Base-by-base conservation (phyloP, 805 yeast genomes). In the Brettanomyces anomalus region DNA sequence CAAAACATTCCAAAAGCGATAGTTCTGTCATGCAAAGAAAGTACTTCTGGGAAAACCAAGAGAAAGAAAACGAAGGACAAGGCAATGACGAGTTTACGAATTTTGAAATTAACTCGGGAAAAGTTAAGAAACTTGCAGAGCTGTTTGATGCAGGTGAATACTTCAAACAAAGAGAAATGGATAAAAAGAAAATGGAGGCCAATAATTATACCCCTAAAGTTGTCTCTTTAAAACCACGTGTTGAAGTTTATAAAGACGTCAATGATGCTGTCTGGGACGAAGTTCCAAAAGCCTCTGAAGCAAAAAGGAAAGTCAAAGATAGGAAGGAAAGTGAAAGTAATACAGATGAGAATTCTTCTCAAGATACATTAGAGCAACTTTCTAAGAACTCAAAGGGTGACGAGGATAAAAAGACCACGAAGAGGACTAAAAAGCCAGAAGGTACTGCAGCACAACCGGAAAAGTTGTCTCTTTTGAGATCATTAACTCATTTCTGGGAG, bases 401-500 rank as follows among this genome's bases (percentile, higher is more conserved):
- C 11, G 40, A 26, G 3, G 32, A 28, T 5, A 46, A 39, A 3
- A 43, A 39, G 17, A 35, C 34, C 7, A 39, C 42, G 21, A 47
- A 41, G 10, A 36, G 34, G 13, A 13, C 4, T 16, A 42, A 34
- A 17, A 44, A 42, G 13, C 15, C 28, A 36, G 49, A 45, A 36
- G 50, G 47, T 39, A 50, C 41, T 32, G 46, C 51, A n/a, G 62
- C 66, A 3, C 75, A 66, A 46, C 73, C 80, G 5, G 97, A 89
- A 54, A 76, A 77, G 50, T 76, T 80, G 18, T 81, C 96, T 1
- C 61, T 93, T 31, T 74, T 93, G 66, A 86, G 85, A 53, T 79
- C 95, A 0, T 66, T 94, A 43, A 77, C 95, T 0, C 86, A 81
- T 53, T 93, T 93, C 61, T 93, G 97, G 97, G 97, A 97, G 1